These are phyloP conservation scores for Willaertia magna DNA, from an alignment of 208 protist genomes.

Conservation along the genomic window DNA sequence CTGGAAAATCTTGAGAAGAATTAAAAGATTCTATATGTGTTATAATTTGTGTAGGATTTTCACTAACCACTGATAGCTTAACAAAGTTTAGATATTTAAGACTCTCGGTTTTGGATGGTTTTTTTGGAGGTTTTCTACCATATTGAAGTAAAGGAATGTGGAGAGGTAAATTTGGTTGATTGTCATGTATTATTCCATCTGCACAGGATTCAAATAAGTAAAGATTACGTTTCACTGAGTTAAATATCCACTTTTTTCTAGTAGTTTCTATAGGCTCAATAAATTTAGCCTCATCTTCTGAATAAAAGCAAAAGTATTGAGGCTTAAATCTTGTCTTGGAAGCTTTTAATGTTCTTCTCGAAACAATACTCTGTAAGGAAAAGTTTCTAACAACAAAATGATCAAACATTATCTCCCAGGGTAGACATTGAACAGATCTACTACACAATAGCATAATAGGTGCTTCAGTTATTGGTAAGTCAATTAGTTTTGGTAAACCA, in stretches of 20 bases:
- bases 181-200: background rate
- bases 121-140: background rate
- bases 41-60: constrained; percentile 10
- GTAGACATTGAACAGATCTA: background rate
- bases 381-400: background rate
- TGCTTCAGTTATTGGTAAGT: background rate
- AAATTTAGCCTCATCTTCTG: background rate
- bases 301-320: constrained; percentile 8
- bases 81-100: constrained; percentile 1
- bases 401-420: constrained; percentile 8
- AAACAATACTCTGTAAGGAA: background rate
- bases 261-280: background rate
- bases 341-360: background rate
- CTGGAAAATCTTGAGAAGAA: background rate
- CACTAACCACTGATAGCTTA: background rate
- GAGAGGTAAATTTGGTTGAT: background rate
- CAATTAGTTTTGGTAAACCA: background rate
- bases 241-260: background rate
- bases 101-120: background rate
- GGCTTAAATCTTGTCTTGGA: background rate
- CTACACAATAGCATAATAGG: background rate
- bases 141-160: background rate
- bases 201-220: background rate
- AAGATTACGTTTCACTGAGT: background rate
- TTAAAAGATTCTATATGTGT: background rate